Evolutionary conservation across 164 flowering plant species (phyloP).

Genomic region (Santalum album): DNA sequence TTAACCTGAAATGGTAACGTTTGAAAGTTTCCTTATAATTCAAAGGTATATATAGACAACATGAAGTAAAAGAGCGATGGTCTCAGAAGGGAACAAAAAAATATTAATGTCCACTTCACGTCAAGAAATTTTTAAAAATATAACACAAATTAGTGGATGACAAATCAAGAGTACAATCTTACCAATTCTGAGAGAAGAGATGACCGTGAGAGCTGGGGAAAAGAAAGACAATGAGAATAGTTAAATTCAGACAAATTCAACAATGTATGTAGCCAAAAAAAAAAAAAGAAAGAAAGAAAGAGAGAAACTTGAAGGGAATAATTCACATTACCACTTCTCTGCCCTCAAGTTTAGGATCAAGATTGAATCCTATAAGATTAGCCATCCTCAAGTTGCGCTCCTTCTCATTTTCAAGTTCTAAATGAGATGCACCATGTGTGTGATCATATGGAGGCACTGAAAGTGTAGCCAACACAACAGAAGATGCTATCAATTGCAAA

Average conservation of each 20-base stretch:
- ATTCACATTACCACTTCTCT: constrained; percentile 65
- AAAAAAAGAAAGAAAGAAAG: not conserved
- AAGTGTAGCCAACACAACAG: constrained; percentile 84
- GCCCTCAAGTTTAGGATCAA: constrained; percentile 64
- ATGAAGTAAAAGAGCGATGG: no score
- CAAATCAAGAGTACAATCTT: constrained; percentile 15
- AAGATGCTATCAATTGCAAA: constrained; percentile 83
- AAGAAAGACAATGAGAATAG: not conserved
- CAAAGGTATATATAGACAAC: no score
- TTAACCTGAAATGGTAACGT: no score
- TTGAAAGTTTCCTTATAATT: no score
- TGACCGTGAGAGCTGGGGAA: constrained; percentile 69
- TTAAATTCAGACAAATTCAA: not conserved
- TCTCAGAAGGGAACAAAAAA: no score
- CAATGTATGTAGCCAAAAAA: not conserved
- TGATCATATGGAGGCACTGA: constrained; percentile 63
- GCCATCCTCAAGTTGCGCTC: constrained; percentile 78
- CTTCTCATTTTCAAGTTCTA: constrained; percentile 84
- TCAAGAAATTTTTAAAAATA: no score
- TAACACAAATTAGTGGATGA: no score
- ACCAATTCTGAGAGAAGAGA: constrained; percentile 83
- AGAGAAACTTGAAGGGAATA: not conserved
- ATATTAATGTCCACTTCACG: no score
- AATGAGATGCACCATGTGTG: constrained; percentile 57
- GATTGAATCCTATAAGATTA: constrained; percentile 68